These are phyloP conservation scores for Metschnikowia cerradonensis DNA, from an alignment of 805 yeast species.

Conservation along the genomic window DNA sequence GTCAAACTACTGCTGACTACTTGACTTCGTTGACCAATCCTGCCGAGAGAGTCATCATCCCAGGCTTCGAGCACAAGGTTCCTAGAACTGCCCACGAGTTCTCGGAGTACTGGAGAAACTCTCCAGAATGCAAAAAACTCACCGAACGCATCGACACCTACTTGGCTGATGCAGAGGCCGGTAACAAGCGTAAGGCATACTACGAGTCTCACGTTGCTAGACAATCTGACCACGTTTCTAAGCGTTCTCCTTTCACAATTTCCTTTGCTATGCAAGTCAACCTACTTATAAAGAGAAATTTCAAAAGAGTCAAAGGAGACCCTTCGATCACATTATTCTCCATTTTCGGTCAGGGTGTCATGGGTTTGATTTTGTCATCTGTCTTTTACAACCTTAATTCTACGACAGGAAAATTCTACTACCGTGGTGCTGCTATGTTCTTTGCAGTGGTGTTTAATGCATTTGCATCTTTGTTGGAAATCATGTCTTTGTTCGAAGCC, in stretches of 20 bases:
- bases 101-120: constrained; percentile 55
- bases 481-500: constrained; percentile 53
- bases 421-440: constrained; percentile 62
- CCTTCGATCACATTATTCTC: constrained; percentile 50
- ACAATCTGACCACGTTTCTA: constrained; percentile 37
- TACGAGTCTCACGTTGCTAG: constrained; percentile 29
- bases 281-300: constrained; percentile 51
- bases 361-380: constrained; percentile 59
- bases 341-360: constrained; percentile 49
- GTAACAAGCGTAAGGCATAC: constrained; percentile 11
- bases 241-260: constrained; percentile 35
- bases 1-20: constrained; percentile 68
- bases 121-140: constrained; percentile 46
- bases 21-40: constrained; percentile 67
- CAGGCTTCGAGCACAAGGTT: constrained; percentile 48
- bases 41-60: constrained; percentile 47
- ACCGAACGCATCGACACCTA: constrained; percentile 40
- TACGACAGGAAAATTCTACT: constrained; percentile 52
- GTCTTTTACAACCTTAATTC: constrained; percentile 50
- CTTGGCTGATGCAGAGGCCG: constrained; percentile 20
- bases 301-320: constrained; percentile 53
- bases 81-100: constrained; percentile 57
- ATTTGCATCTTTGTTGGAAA: constrained; percentile 56
- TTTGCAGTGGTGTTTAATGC: constrained; percentile 60
- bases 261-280: constrained; percentile 28